A percentile compares a stretch with the other conserved stretches of the same genome.
These are phyloP conservation scores for Pythium rhizo-oryzae DNA, from an alignment of 352 stramenopile genomes.

Conservation along the genomic window DNA sequence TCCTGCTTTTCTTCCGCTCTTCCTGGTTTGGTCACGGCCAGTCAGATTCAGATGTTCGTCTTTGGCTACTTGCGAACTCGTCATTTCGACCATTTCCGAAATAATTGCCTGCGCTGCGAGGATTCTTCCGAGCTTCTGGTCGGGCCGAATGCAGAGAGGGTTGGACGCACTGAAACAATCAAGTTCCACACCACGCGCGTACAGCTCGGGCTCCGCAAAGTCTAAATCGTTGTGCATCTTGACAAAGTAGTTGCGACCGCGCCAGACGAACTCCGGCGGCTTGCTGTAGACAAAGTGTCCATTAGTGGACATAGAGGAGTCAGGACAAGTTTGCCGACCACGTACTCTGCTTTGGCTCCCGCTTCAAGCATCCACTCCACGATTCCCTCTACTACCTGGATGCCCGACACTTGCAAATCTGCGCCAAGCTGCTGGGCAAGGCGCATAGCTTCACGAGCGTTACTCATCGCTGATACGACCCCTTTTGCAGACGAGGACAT, in stretches of 20 bases:
- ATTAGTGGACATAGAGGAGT: not conserved
- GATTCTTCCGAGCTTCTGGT: constrained; percentile 73
- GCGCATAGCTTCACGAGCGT: constrained; percentile 66
- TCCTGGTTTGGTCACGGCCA: not conserved
- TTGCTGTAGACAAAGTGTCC: constrained; percentile 33
- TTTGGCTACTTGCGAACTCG: not conserved
- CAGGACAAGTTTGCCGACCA: constrained; percentile 3
- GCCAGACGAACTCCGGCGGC: constrained; percentile 72
- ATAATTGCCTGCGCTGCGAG: constrained; percentile 76
- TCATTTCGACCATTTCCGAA: constrained; percentile 64
- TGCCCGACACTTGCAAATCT: constrained; percentile 63
- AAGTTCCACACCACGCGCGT: constrained; percentile 50
- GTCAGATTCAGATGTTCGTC: not conserved
- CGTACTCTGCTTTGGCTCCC: constrained; percentile 67
- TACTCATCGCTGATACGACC: constrained; percentile 51
- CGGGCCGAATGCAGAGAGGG: constrained; percentile 63
- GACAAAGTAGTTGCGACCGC: constrained; percentile 72
- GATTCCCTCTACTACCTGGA: constrained; percentile 75
- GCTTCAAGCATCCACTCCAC: constrained; percentile 85
- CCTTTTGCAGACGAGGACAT: not conserved
- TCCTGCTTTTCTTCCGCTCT: not conserved
- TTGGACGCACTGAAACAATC: constrained; percentile 62
- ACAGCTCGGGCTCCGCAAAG: constrained; percentile 60
- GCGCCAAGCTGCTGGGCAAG: constrained; percentile 67
- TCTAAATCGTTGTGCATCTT: constrained; percentile 76